A percentile compares a stretch with the other conserved stretches of the same genome.
phyloP scores from a whole-genome alignment of 306 rosid genomes.

The Quercus berberidifolia region DNA sequence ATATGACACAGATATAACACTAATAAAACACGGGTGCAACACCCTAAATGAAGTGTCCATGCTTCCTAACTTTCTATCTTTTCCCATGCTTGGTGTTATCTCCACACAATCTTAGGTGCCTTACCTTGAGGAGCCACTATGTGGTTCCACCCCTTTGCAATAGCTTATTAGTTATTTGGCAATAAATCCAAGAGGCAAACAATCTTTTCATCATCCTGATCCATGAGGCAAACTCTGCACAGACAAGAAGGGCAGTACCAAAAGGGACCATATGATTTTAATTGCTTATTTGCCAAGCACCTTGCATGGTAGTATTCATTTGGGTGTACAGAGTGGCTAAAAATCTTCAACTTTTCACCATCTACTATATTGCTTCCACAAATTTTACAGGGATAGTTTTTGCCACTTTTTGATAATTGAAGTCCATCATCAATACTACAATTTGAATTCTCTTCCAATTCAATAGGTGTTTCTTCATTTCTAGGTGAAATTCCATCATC shows the following conservation, averaged over 20 bases:
- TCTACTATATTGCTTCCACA: slow-evolving; percentile 48
- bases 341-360: slow-evolving; percentile 37
- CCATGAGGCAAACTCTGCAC: slow-evolving; percentile 65
- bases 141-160: neutral
- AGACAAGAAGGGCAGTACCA: slow-evolving; percentile 97
- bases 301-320: slow-evolving; percentile 59
- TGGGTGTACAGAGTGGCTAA: slow-evolving; percentile 59
- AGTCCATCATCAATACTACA: slow-evolving; percentile 39
- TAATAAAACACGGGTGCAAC: too few relatives aligned
- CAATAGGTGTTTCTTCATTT: slow-evolving; percentile 40
- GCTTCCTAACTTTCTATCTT: too few relatives aligned
- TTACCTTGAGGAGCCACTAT: neutral
- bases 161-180: neutral
- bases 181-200: slow-evolving; percentile 13
- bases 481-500: slow-evolving; percentile 37
- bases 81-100: too few relatives aligned
- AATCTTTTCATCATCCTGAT: slow-evolving; percentile 63
- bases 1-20: too few relatives aligned
- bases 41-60: too few relatives aligned
- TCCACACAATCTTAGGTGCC: too few relatives aligned
- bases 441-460: slow-evolving; percentile 48
- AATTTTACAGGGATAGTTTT: slow-evolving; percentile 40
- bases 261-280: slow-evolving; percentile 35
- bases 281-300: slow-evolving; percentile 72
- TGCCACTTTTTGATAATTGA: slow-evolving; percentile 25